Conservation (phyloP, 208 protist genomes). For the Spongospora subterranea region DNA sequence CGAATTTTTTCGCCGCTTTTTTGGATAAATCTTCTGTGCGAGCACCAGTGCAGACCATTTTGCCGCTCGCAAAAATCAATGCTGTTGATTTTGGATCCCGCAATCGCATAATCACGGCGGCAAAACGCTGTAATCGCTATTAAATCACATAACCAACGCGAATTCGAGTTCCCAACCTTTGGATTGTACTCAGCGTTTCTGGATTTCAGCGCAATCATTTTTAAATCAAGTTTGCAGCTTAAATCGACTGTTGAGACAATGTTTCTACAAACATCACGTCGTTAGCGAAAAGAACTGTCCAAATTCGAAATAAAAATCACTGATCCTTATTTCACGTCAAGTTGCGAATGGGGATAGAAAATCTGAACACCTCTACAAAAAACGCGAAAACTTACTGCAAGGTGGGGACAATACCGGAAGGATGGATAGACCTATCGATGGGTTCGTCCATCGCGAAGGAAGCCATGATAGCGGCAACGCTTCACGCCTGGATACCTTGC, state of each 20-base stretch:
- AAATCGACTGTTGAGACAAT: conserved; percentile 87
- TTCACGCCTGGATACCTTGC: no score
- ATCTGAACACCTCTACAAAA: background rate
- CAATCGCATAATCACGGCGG: conserved; percentile 86
- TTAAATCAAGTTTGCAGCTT: conserved; percentile 78
- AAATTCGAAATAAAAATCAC: background rate
- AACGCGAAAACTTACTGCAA: conserved; percentile 67
- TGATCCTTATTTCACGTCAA: background rate
- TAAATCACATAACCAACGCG: conserved; percentile 57
- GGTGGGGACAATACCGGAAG: conserved; percentile 70
- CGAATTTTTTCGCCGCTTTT: conserved; percentile 46
- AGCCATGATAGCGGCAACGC: background rate
- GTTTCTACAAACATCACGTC: conserved; percentile 72
- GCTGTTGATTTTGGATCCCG: conserved; percentile 87
- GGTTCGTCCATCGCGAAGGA: background rate
- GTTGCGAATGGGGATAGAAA: background rate
- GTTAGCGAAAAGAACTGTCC: conserved; percentile 14
- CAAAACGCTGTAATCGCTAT: conserved; percentile 74
- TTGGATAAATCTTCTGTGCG: background rate
- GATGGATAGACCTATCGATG: conserved; percentile 60
- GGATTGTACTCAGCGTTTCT: conserved; percentile 91
- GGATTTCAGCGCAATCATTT: conserved; percentile 79
- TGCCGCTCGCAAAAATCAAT: conserved; percentile 85
- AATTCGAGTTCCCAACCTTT: conserved; percentile 72
- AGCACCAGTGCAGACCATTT: conserved; percentile 73